Percentiles rank a stretch among this genome's conserved stretches.
phyloP scores from a whole-genome alignment of 345 rosid species.

The Populus ilicifolia region DNA sequence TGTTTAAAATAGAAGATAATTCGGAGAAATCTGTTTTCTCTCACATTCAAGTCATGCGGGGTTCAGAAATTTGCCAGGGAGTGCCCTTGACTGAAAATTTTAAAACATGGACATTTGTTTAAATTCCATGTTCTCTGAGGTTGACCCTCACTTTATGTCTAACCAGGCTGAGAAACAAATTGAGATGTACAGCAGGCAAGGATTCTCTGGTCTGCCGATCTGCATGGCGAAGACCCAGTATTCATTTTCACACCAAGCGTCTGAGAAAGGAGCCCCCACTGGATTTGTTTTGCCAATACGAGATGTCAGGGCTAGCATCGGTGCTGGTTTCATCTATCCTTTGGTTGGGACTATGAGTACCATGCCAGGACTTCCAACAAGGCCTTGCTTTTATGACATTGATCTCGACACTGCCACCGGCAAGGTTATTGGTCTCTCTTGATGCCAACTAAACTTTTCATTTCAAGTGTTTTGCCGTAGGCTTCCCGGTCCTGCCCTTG shows the following conservation, averaged over 20 bases:
- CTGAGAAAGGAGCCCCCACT: constrained; percentile 80
- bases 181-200: constrained; percentile 87
- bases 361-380: constrained; percentile 97
- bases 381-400: constrained; percentile 95
- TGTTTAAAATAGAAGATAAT: not conserved
- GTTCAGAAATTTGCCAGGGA: not conserved
- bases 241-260: constrained; percentile 79
- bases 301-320: constrained; percentile 93
- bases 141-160: not conserved
- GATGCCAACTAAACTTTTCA: constrained; percentile 1
- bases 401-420: constrained; percentile 79
- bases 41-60: not conserved
- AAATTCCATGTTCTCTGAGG: not conserved
- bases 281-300: constrained; percentile 83
- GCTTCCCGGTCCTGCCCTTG: not conserved
- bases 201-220: constrained; percentile 86
- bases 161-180: constrained; percentile 93
- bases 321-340: constrained; percentile 96
- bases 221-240: constrained; percentile 99
- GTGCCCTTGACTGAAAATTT: not conserved
- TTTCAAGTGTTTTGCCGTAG: not conserved
- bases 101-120: not conserved
- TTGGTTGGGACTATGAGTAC: constrained; percentile 95
- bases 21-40: not conserved
- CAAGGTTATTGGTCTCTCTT: constrained; percentile 85